Evolutionary conservation across 2,329 filamentous ascomycete genomes (phyloP).

Genomic region (Trichoderma gracile): DNA sequence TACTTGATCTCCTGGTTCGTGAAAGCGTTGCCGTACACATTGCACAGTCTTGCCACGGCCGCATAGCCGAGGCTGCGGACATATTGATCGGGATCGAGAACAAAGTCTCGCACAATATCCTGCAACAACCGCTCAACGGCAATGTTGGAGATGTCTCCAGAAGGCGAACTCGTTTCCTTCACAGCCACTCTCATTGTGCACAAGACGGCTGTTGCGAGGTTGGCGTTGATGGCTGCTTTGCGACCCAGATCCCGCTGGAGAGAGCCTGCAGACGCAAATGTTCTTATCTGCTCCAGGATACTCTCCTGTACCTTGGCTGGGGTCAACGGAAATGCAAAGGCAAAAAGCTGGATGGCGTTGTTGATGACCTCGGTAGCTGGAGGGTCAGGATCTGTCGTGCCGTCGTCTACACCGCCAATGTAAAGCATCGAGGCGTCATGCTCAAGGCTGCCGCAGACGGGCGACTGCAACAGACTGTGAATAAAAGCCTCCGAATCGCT

Average conservation of each 20-base stretch:
- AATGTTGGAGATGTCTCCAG: slow-evolving; percentile 71
- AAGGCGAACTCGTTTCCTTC: slow-evolving; percentile 71
- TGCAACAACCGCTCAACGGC: slow-evolving; percentile 84
- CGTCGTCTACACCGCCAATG: slow-evolving; percentile 49
- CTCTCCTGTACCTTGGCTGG: slow-evolving; percentile 93
- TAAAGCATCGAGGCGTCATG: slow-evolving; percentile 87
- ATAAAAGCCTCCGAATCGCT: slow-evolving; percentile 65
- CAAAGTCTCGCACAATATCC: slow-evolving; percentile 69
- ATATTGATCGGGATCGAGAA: slow-evolving; percentile 81
- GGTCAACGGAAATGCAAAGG: slow-evolving; percentile 85
- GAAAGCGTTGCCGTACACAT: slow-evolving; percentile 77
- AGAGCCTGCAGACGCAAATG: slow-evolving; percentile 77
- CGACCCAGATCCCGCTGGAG: slow-evolving; percentile 84
- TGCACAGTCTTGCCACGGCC: slow-evolving; percentile 83
- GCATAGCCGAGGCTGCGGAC: slow-evolving; percentile 84
- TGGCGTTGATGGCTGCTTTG: slow-evolving; percentile 87
- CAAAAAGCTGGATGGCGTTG: slow-evolving; percentile 88
- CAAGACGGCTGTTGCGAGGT: slow-evolving; percentile 79
- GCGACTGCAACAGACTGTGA: slow-evolving; percentile 63
- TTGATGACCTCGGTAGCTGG: slow-evolving; percentile 93
- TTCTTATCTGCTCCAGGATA: slow-evolving; percentile 88
- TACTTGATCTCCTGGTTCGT: slow-evolving; percentile 89
- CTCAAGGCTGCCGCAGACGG: slow-evolving; percentile 80
- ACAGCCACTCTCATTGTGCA: slow-evolving; percentile 80
- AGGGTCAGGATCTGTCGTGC: slow-evolving; percentile 64